phyloP scores from a whole-genome alignment of 768 basidiomycete species.

The Clitopilus hobsonii region DNA sequence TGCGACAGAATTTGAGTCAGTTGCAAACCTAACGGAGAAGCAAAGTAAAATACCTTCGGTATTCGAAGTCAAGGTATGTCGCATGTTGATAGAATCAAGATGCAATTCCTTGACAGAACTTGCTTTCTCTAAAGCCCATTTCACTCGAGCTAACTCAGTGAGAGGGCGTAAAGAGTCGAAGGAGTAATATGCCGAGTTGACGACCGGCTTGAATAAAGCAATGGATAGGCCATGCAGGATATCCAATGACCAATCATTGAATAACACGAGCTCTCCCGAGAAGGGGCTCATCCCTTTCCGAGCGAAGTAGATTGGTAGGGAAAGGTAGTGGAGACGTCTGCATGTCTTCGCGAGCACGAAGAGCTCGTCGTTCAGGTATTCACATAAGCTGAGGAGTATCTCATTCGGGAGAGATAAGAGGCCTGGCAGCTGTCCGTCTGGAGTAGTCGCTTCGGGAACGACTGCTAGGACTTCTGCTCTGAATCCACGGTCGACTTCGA shows the following conservation, averaged over 20 bases:
- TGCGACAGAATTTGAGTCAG: not conserved
- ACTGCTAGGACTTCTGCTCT: conserved; percentile 1
- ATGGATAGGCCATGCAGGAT: conserved; percentile 12
- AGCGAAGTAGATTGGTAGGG: conserved; percentile 20
- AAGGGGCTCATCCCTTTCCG: conserved; percentile 14
- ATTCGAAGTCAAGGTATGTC: not conserved
- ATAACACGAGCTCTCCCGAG: conserved; percentile 15
- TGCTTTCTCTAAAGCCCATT: not conserved
- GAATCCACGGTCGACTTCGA: conserved; percentile 2
- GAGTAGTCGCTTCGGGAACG: not conserved
- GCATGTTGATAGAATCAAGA: conserved; percentile 4
- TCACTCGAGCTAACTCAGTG: not conserved
- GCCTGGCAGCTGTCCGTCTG: not conserved
- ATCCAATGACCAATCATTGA: conserved; percentile 13
- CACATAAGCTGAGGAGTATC: conserved; percentile 19
- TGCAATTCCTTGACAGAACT: conserved; percentile 6
- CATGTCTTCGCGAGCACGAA: conserved; percentile 16
- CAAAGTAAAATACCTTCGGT: not conserved
- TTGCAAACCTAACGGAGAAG: not conserved
- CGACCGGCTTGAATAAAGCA: conserved; percentile 14
- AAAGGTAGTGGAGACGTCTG: conserved; percentile 19
- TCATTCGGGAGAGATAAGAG: conserved; percentile 23
- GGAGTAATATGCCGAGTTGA: conserved; percentile 11
- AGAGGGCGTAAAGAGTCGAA: conserved; percentile 8
- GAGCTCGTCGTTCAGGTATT: conserved; percentile 16